Base-by-base conservation (phyloP, 2,329 filamentous ascomycete species). In the Trichoderma breve region DNA sequence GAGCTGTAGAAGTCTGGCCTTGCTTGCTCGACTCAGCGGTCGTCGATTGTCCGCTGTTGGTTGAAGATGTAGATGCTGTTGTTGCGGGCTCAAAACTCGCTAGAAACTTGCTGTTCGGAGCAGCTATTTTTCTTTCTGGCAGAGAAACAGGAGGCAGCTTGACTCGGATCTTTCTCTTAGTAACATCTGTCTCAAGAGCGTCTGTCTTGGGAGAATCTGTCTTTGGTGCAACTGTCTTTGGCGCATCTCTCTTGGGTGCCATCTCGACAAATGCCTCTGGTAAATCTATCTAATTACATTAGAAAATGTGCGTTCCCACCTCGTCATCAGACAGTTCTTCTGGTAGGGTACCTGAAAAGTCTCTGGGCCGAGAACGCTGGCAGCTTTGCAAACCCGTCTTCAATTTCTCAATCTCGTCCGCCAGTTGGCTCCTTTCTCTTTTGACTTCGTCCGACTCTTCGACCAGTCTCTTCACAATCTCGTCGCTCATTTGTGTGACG, bases 341-440 rank as follows among this genome's bases (percentile, higher is more conserved):
- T 24, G 12, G 57, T 39, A 24, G 12, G n/a, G 11, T 55, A 65
- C 63, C 63, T 55, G 43, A 55, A 34, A 65, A 65, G 14, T 65
- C 21, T 7, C 63, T 53, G 6, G 63, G 63, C 28, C 47, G 51
- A 5, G 63, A 65, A 6, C 63, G 63, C 28, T 64, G 57, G 28
- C 67, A 70, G 9, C 15, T 53, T 51, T 70, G 53, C n/a, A 70
- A 43, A 6, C 57, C 67, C 39, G 30, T 39, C 36, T 30, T 70
- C 21, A 70, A 43, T 5, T 43, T 70, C 34, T 30, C 28, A 51
- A 70, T 47, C 39, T 70, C 67, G 5, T 30, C 58, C 4, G 8
- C 15, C 39, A 70, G 58, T 21, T 70, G n/a, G 15, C 12, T 64
- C 36, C 57, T 63, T 9, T 70, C 58, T 3, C 9, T 14, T 5